Evolutionary conservation across 441 rosid genomes (phyloP), one percentile per base, ranked within the genome.

Genomic region (Adansonia madagascariensis): DNA sequence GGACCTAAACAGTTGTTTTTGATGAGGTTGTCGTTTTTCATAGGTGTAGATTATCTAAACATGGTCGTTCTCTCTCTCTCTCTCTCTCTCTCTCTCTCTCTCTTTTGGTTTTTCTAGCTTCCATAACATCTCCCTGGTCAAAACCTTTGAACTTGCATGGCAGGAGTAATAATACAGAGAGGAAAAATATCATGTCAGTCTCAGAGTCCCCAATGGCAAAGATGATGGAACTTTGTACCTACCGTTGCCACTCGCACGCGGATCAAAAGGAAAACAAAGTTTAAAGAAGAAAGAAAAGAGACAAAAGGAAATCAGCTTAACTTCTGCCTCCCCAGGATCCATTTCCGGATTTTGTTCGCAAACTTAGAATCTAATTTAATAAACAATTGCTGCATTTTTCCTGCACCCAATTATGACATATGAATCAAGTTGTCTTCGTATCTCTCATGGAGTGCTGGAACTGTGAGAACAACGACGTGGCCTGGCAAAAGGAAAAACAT

Each of bases 361-460:
- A 81, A 81, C 78, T 80, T 77, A 17, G 59, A 76, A 24, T 88
- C 82, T 62, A 89, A 76, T 79, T 86, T 87, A 41, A 73, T 82
- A 81, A 86, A 89, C 77, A 91, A 67, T 22, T 85, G 85, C 79
- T 14, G 79, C 62, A 82, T 44, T 63, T 31, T 83, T 86, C 76
- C 67, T 70, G 81, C 59, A 82, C 52, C 83, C 81, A 50, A 77
- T 73, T 76, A 71, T 69, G 22, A 79, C 11, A 75, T 80, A 75
- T 65, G 82, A 81, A 78, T 92, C 98, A 9, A 94, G 77, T 52
- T 75, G 66, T 89, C 89, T 78, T 88, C 89, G 5, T 82, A 85
- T 69, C 84, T 90, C 85, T 92, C 98, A 4, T 96, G 94, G 8
- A 92, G 76, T 17, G 88, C 92, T 12, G 98, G 98, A 76, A 92